phyloP scores from a whole-genome alignment of 257 asterid species.

The Linderniella brevidens region DNA sequence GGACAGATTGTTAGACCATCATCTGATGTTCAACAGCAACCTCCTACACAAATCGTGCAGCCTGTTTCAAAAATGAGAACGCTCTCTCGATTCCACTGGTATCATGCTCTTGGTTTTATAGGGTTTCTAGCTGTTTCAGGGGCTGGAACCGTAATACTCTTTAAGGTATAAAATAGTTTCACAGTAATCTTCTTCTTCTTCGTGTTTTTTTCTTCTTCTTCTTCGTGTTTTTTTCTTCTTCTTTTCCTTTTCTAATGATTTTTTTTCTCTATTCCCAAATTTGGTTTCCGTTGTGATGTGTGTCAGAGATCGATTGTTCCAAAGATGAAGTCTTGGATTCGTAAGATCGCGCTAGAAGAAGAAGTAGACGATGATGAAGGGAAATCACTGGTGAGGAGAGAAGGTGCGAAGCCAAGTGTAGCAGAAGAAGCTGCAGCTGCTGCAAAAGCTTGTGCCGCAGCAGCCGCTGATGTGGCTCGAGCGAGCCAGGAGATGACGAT shows the following conservation, averaged over 20 bases:
- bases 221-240: too few relatives aligned
- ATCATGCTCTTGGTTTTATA: conserved; percentile 60
- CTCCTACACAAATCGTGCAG: conserved; percentile 30
- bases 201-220: too few relatives aligned
- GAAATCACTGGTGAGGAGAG: conserved; percentile 11
- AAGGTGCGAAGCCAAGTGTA: conserved; percentile 31
- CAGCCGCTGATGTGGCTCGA: conserved; percentile 87
- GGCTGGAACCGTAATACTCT: conserved; percentile 60
- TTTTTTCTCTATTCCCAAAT: too few relatives aligned
- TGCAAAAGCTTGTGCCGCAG: conserved; percentile 82
- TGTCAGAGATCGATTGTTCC: conserved; percentile 62
- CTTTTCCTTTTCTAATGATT: conserved; percentile 4
- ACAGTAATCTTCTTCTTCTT: too few relatives aligned
- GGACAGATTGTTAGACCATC: conserved; percentile 37
- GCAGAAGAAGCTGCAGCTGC: conserved; percentile 82
- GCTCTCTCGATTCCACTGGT: conserved; percentile 56
- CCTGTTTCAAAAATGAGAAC: conserved; percentile 31
- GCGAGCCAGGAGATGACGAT: conserved; percentile 73
- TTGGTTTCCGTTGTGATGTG: too few relatives aligned
- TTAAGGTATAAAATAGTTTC: conserved; percentile 71
- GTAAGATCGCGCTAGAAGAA: conserved; percentile 52
- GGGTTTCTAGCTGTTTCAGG: conserved; percentile 79
- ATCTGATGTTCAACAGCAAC: conserved; percentile 35
- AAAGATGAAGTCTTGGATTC: conserved; percentile 81
- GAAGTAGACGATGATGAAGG: conserved; percentile 27